Conservation (phyloP, 345 rosid species). For the Citrus unshiu region DNA sequence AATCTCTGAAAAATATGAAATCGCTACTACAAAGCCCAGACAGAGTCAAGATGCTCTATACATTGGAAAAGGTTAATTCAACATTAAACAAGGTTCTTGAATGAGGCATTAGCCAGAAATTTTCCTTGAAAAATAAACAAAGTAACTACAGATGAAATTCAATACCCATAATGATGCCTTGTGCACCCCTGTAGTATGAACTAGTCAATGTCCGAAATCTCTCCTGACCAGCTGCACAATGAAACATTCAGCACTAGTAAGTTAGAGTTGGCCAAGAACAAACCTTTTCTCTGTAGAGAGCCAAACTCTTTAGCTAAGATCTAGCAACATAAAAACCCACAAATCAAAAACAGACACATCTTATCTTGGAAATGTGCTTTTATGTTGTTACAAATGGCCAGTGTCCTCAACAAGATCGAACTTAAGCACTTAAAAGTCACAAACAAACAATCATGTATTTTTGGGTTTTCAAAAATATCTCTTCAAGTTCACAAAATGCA, state of each 20-base stretch:
- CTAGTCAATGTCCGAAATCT: slow-evolving; percentile 50
- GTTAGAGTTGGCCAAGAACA: neutral
- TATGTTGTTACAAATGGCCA: neutral
- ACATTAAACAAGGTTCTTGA: neutral
- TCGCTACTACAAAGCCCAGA: neutral
- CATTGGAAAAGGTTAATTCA: neutral
- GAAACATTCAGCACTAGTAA: neutral
- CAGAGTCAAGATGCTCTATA: neutral
- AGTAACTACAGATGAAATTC: neutral
- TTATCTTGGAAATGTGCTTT: neutral
- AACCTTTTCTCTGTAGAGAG: neutral
- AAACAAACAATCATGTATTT: neutral
- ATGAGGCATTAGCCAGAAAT: neutral
- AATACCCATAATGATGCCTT: slow-evolving; percentile 45
- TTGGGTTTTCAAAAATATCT: neutral
- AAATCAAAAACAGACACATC: neutral
- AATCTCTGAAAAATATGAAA: neutral
- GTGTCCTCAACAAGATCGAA: neutral
- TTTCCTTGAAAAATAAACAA: neutral
- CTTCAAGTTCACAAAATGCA: neutral
- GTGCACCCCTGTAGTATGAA: slow-evolving; percentile 53
- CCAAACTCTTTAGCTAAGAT: neutral
- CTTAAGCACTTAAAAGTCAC: neutral
- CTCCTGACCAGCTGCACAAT: slow-evolving; percentile 52
- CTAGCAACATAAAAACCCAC: neutral